These are phyloP conservation scores for Aspergillus sclerotioniger DNA, from an alignment of 495 filamentous ascomycete species.

Conservation along the genomic window DNA sequence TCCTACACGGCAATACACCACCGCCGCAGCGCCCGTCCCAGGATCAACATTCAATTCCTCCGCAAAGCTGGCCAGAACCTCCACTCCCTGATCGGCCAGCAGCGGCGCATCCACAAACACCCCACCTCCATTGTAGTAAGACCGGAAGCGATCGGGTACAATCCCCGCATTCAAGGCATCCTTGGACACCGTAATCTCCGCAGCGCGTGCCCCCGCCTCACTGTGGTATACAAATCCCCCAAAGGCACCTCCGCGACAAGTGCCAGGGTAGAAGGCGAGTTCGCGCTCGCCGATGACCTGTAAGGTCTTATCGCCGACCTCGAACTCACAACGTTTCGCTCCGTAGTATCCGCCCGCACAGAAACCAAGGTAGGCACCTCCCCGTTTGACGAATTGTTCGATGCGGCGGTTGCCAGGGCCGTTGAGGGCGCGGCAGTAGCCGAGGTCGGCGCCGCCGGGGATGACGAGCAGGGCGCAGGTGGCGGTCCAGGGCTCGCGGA, in stretches of 20 bases:
- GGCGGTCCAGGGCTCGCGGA: slow-evolving; percentile 89
- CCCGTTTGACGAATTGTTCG: slow-evolving; percentile 77
- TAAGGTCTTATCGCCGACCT: slow-evolving; percentile 75
- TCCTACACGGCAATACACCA: slow-evolving; percentile 85
- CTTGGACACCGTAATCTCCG: slow-evolving; percentile 63
- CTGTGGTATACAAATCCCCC: slow-evolving; percentile 88
- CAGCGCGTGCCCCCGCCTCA: slow-evolving; percentile 79
- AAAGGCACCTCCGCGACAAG: slow-evolving; percentile 83
- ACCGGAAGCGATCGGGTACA: slow-evolving; percentile 64
- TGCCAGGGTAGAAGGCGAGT: slow-evolving; percentile 82
- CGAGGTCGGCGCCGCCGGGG: slow-evolving; percentile 91
- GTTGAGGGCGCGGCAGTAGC: slow-evolving; percentile 85
- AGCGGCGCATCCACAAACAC: slow-evolving; percentile 82
- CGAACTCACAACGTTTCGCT: slow-evolving; percentile 77
- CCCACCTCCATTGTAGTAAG: slow-evolving; percentile 94
- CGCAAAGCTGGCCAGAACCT: slow-evolving; percentile 79
- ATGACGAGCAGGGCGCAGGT: slow-evolving; percentile 88
- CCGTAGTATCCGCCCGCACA: slow-evolving; percentile 97
- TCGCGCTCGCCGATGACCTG: slow-evolving; percentile 87
- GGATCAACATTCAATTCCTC: slow-evolving; percentile 74
- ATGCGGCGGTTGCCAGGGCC: slow-evolving; percentile 84
- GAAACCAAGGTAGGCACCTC: slow-evolving; percentile 83
- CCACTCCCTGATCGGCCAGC: slow-evolving; percentile 60
- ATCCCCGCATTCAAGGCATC: slow-evolving; percentile 50
- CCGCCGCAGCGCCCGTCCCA: slow-evolving; percentile 68